A percentile compares a stretch with the other conserved stretches of the same genome.
Evolutionary conservation across 768 basidiomycete species (phyloP).

Genomic region (Rubroboletus pulcherrimus): DNA sequence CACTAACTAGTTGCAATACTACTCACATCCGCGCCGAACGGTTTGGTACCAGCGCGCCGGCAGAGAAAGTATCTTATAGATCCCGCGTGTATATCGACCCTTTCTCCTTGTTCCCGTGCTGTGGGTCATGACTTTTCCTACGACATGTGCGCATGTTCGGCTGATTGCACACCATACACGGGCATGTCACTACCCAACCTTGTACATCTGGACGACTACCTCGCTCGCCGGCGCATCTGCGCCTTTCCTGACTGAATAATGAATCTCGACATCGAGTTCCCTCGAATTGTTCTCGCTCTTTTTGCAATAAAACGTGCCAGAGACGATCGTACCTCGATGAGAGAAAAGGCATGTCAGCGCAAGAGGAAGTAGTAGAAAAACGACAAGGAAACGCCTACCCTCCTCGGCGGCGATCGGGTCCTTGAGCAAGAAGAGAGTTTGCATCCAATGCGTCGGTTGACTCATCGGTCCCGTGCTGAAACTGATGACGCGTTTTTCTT

Average conservation of each 20-base stretch:
- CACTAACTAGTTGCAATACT: slow-evolving; percentile 11
- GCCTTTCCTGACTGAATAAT: slow-evolving; percentile 53
- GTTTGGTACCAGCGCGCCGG: not conserved
- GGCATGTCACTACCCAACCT: slow-evolving; percentile 50
- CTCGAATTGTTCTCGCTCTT: slow-evolving; percentile 81
- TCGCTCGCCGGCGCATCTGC: slow-evolving; percentile 34
- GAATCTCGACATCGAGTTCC: slow-evolving; percentile 90
- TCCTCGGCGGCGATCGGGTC: slow-evolving; percentile 74
- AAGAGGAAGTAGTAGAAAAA: no score
- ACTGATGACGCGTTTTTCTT: slow-evolving; percentile 46
- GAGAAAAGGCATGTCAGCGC: not conserved
- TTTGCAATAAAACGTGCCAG: slow-evolving; percentile 77
- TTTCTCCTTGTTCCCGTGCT: not conserved
- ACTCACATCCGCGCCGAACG: not conserved
- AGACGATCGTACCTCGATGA: slow-evolving; percentile 60
- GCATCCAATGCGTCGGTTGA: slow-evolving; percentile 94
- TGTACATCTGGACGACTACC: slow-evolving; percentile 72
- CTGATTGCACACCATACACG: not conserved
- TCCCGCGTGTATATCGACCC: not conserved
- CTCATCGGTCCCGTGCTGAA: slow-evolving; percentile 91
- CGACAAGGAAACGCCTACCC: slow-evolving; percentile 43
- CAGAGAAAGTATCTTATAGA: not conserved
- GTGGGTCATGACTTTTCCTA: not conserved
- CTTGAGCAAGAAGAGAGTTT: slow-evolving; percentile 82
- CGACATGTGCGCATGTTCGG: not conserved